Evolutionary conservation across 2,329 filamentous ascomycete genomes (phyloP), one percentile per base, ranked within the genome.

Genomic region (Phyllosticta paracitricarpa): DNA sequence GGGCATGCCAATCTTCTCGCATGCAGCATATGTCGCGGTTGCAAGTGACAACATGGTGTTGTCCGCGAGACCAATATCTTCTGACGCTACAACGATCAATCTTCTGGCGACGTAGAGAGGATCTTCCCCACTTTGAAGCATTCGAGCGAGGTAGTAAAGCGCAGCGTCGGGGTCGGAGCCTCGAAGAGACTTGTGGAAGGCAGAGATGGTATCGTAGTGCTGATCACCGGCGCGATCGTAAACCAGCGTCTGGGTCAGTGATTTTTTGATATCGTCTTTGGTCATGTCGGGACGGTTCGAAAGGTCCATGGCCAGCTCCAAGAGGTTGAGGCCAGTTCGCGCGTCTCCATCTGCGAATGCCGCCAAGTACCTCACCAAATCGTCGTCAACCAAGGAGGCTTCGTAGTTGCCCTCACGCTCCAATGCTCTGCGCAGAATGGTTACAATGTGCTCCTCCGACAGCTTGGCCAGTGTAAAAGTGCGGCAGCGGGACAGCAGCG

Each of bases 161-260:
- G 93, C 83, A 0, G 93, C 94, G 72, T 97, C 89, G 0, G 93
- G 75, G 69, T 97, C 87, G 61, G 85, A 88, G 51, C 94, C 94
- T 54, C 94, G 88, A 9, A 97, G 87, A 2, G 91, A 91, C 70
- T 99, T 99, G 81, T 97, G 94, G 68, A 97, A 94, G 30, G 94
- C 94, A 0, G 90, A 96, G 69, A 99, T 97, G 59, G 89, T 94
- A 71, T 99, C 93, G 77, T 97, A 99, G 76, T 97, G 94, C 72
- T 96, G 91, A 74, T 99, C 94, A 58, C 94, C 93, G 0, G 89
- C 89, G 60, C 94, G 86, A 74, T 99, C 94, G 75, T 97, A 97
- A 14, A 97, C 91, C 1, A 97, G 80, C 0, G 93, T 97, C 71
- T 92, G 92, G 2, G 93, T 97, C 9, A 99, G 80, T 2, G 89